Evolutionary conservation across 257 asterid genomes (phyloP).

Genomic region (Petrea volubilis): DNA sequence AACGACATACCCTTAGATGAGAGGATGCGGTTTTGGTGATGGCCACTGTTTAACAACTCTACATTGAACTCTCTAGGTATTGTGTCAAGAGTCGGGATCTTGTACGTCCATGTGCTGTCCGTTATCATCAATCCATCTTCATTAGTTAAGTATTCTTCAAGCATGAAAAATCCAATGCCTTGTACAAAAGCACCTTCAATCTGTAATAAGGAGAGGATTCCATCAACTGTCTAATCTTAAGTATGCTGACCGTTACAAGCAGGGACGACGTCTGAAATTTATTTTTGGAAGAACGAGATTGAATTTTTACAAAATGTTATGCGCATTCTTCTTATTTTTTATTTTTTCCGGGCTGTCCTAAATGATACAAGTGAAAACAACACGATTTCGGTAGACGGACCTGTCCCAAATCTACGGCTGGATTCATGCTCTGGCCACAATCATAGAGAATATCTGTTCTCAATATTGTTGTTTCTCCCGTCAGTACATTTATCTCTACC

Average conservation of each 20-base stretch:
- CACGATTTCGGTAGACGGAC: constrained; percentile 21
- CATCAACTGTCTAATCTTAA: no score
- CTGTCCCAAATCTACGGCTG: constrained; percentile 79
- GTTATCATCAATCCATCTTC: constrained; percentile 50
- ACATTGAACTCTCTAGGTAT: constrained; percentile 66
- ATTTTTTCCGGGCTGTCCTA: background rate
- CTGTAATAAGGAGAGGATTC: constrained; percentile 31
- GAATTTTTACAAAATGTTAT: no score
- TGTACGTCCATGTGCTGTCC: constrained; percentile 78
- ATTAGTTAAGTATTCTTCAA: constrained; percentile 65
- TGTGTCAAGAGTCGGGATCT: constrained; percentile 79
- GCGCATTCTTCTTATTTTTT: no score
- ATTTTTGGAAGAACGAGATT: no score
- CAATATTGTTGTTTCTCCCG: constrained; percentile 60
- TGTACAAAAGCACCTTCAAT: constrained; percentile 90
- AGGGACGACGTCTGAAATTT: no score
- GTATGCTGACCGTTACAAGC: no score
- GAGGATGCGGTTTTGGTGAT: constrained; percentile 63
- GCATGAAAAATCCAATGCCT: constrained; percentile 88
- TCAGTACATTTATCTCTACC: constrained; percentile 63
- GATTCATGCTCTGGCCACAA: constrained; percentile 78
- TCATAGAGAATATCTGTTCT: constrained; percentile 62
- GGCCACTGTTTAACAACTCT: constrained; percentile 62
- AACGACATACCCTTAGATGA: constrained; percentile 67
- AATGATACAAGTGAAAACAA: background rate